Conservation (phyloP, 2,329 filamentous ascomycete genomes). For the Xylaria hypoxylon region DNA sequence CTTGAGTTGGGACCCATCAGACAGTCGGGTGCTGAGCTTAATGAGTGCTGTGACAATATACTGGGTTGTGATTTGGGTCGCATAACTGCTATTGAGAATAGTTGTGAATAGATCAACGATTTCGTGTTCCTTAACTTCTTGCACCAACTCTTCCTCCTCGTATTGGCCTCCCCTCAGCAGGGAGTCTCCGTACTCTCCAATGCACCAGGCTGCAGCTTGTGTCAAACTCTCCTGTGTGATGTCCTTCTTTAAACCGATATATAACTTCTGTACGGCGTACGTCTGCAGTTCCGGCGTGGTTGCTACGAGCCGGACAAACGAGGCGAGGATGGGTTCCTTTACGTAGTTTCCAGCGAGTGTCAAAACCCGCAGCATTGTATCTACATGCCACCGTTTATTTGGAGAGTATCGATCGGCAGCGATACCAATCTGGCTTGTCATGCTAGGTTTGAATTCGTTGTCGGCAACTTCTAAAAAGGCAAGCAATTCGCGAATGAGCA, state of each 20-base stretch:
- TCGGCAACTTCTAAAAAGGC: slow-evolving; percentile 97
- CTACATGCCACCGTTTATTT: slow-evolving; percentile 98
- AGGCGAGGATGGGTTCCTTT: slow-evolving; percentile 97
- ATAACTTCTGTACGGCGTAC: slow-evolving; percentile 96
- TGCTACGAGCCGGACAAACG: slow-evolving; percentile 93
- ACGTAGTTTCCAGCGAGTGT: slow-evolving; percentile 96
- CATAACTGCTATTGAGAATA: slow-evolving; percentile 94
- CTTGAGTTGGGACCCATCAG: slow-evolving; percentile 86
- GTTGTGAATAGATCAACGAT: slow-evolving; percentile 92
- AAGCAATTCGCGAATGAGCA: slow-evolving; percentile 90
- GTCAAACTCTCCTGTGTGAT: slow-evolving; percentile 97
- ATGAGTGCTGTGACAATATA: slow-evolving; percentile 96
- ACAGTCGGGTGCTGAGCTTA: slow-evolving; percentile 91
- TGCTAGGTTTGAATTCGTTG: slow-evolving; percentile 97
- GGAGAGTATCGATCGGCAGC: slow-evolving; percentile 96
- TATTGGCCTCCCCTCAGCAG: slow-evolving; percentile 91
- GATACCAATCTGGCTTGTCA: slow-evolving; percentile 98
- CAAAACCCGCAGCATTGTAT: slow-evolving; percentile 94
- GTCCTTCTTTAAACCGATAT: slow-evolving; percentile 89
- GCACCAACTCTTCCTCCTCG: slow-evolving; percentile 90
- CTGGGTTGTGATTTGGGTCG: slow-evolving; percentile 89
- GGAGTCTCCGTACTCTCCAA: slow-evolving; percentile 94
- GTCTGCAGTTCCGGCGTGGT: slow-evolving; percentile 95
- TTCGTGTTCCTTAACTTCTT: slow-evolving; percentile 84
- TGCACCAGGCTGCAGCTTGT: slow-evolving; percentile 94